phyloP scores from a whole-genome alignment of 495 filamentous ascomycete genomes.

The Xylaria acuta region DNA sequence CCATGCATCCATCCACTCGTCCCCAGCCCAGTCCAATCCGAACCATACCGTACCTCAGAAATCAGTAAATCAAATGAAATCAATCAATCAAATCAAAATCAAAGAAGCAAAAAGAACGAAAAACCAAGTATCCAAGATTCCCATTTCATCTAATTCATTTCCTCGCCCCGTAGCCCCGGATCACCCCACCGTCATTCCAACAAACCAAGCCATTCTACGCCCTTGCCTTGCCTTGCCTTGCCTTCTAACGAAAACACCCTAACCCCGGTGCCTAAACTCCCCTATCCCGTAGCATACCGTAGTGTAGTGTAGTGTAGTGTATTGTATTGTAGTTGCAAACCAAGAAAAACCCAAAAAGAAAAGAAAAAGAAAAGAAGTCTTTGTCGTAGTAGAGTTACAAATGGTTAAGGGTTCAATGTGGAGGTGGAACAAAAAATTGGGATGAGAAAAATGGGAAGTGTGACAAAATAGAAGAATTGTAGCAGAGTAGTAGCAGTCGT shows the following conservation, averaged over 20 bases:
- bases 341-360: neutral
- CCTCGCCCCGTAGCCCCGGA: neutral
- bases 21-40: neutral
- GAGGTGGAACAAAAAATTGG: neutral
- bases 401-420: neutral
- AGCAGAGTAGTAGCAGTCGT: neutral
- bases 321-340: too few species aligned
- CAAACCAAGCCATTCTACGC: neutral
- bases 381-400: slow-evolving; percentile 2
- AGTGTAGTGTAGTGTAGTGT: slow-evolving; percentile 7
- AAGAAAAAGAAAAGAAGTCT: neutral
- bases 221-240: neutral
- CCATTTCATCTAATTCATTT: slow-evolving; percentile 1
- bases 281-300: neutral
- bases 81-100: neutral
- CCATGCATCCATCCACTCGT: neutral
- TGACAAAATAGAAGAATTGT: neutral
- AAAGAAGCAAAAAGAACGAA: neutral
- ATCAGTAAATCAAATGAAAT: neutral
- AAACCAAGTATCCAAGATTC: neutral
- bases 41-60: neutral
- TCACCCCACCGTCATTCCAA: neutral
- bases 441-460: neutral
- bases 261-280: slow-evolving; percentile 8
- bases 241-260: neutral